Percentiles rank a stretch among this genome's conserved stretches.
These are phyloP conservation scores for Diaporthe sp. DNA, from an alignment of 2,329 filamentous ascomycete species.

Conservation along the genomic window DNA sequence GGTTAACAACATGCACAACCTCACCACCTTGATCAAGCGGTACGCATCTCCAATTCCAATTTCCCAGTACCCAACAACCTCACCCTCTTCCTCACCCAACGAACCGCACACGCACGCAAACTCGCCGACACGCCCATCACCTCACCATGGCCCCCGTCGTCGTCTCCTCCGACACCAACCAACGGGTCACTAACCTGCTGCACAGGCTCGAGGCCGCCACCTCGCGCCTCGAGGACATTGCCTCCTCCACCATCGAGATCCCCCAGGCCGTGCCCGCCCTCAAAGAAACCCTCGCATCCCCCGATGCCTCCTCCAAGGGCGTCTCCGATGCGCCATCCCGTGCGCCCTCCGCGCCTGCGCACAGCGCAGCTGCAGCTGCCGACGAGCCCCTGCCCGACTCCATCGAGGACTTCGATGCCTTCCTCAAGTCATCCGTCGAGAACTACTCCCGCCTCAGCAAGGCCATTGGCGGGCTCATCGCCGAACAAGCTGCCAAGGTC, in stretches of 20 bases:
- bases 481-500: constrained; percentile 77
- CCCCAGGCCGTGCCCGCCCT: constrained; percentile 65
- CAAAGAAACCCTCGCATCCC: constrained; percentile 55
- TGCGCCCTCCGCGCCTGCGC: constrained; percentile 50
- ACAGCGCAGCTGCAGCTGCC: constrained; percentile 43
- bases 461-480: constrained; percentile 81
- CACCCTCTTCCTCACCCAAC: constrained; percentile 14
- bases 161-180: constrained; percentile 40
- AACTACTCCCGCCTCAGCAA: constrained; percentile 84
- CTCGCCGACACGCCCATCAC: constrained; percentile 7
- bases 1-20: constrained; percentile 88
- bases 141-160: constrained; percentile 43
- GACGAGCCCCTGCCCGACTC: constrained; percentile 76
- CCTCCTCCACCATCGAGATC: constrained; percentile 77
- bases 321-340: constrained; percentile 54
- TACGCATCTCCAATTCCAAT: constrained; percentile 60
- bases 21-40: constrained; percentile 98
- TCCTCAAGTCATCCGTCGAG: constrained; percentile 80
- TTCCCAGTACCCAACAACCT: not conserved
- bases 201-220: constrained; percentile 95
- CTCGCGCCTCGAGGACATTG: constrained; percentile 95
- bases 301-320: constrained; percentile 49
- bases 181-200: constrained; percentile 63
- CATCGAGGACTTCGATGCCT: constrained; percentile 89
- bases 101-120: not conserved